Evolutionary conservation across 352 stramenopile species (phyloP).

Genomic region (Phytophthora ohioensis): DNA sequence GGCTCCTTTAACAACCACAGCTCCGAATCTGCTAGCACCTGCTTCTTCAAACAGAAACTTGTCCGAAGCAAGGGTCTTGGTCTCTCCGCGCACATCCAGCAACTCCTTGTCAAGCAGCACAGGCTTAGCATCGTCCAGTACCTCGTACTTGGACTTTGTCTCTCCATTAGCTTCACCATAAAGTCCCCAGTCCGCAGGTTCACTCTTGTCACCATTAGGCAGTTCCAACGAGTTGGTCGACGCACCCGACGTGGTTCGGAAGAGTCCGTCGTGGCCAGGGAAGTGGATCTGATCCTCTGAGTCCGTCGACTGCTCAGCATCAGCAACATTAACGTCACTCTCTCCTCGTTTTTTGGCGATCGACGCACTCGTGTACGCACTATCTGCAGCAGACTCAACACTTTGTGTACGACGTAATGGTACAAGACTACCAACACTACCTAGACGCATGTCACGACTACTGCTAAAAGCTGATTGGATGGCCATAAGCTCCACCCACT

Average conservation of each 20-base stretch:
- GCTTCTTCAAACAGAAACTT: conserved; percentile 71
- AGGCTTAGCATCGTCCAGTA: conserved; percentile 43
- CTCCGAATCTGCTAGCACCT: conserved; percentile 56
- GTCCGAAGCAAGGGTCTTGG: conserved; percentile 55
- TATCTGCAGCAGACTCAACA: conserved; percentile 23
- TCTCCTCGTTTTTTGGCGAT: conserved; percentile 26
- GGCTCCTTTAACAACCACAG: conserved; percentile 51
- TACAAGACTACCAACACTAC: conserved; percentile 37
- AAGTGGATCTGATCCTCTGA: conserved; percentile 31
- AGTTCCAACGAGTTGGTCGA: conserved; percentile 32
- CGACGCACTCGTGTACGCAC: conserved; percentile 28
- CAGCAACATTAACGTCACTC: conserved; percentile 24
- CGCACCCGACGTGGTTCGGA: conserved; percentile 47
- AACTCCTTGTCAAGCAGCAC: conserved; percentile 72
- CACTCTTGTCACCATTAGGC: conserved; percentile 37
- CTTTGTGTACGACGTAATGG: conserved; percentile 37
- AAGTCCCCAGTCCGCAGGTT: conserved; percentile 68
- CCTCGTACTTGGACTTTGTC: conserved; percentile 54
- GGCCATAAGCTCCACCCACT: conserved; percentile 75
- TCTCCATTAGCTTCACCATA: conserved; percentile 46
- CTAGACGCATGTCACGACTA: conserved; percentile 29
- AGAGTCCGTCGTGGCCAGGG: conserved; percentile 43
- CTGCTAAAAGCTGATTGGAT: conserved; percentile 38
- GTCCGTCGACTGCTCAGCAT: conserved; percentile 36
- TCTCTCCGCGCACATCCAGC: conserved; percentile 37